Evolutionary conservation across 164 flowering plant genomes (phyloP), one percentile per base, ranked within the genome.

Genomic region (Saururus chinensis): DNA sequence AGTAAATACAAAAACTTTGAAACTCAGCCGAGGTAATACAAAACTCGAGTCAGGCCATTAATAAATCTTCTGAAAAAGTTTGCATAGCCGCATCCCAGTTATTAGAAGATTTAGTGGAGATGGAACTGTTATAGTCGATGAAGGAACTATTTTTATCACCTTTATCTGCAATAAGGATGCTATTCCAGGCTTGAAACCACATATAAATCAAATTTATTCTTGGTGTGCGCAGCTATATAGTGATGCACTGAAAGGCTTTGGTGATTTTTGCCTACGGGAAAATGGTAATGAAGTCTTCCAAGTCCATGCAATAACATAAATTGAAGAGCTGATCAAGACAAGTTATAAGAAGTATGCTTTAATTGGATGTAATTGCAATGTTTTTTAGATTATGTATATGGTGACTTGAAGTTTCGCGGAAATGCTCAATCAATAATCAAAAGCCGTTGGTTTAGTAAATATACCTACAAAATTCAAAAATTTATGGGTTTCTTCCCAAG

Each of bases 371-470:
- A 55, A 24, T 19, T 23, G 4, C 19, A 12, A 6, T 30, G 37
- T 30, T 30, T n/a, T 62, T 72, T 63, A 92, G 98, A 92, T 79
- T 92, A 92, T 76, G 96, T 84, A 19, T 81, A 89, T 74, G 97
- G 98, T 14, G 64, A 82, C 71, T 79, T 53, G 66, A 92, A 88
- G 70, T 89, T 92, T 71, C 97, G 98, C 25, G 96, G 98, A 21
- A 92, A 92, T 77, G 98, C 98, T 23, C 96, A 92, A 68, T 86
- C 93, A 4, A 92, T 92, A 35, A 88, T 86, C 0, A 89, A 79
- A 71, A 74, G 65, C 57, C 71, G 96, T 26, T 92, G 98, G 98
- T 67, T 89, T n/a, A n/a, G n/a, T n/a, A n/a, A n/a, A n/a, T n/a
- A n/a, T n/a, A n/a, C n/a, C n/a, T n/a, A n/a, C n/a, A n/a, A n/a